These are phyloP conservation scores for Monosporascus sp. DNA, from an alignment of 2,329 filamentous ascomycete species.

Conservation along the genomic window DNA sequence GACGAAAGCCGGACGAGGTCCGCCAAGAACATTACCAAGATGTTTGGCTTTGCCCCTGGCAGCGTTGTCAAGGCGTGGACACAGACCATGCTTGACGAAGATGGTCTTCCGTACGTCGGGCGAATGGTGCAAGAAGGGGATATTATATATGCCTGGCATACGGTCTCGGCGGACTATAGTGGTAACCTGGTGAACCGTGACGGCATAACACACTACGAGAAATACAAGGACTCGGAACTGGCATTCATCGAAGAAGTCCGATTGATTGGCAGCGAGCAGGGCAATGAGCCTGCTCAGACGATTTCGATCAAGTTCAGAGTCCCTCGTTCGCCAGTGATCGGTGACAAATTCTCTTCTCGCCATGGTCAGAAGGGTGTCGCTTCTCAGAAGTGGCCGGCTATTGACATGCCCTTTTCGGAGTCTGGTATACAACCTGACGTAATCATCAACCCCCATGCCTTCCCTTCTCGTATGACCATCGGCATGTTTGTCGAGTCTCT, in stretches of 20 bases:
- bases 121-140: conserved; percentile 74
- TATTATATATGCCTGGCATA: conserved; percentile 84
- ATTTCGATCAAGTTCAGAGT: conserved; percentile 91
- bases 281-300: conserved; percentile 76
- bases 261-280: conserved; percentile 78
- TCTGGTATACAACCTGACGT: conserved; percentile 94
- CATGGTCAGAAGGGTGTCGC: conserved; percentile 98
- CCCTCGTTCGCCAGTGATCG: conserved; percentile 84
- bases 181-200: conserved; percentile 81
- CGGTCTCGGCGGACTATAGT: conserved; percentile 72
- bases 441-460: conserved; percentile 99
- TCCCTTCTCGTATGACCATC: conserved; percentile 99
- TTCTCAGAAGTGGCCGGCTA: conserved; percentile 89
- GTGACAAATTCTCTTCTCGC: conserved; percentile 97
- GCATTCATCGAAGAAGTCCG: conserved; percentile 92
- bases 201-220: conserved; percentile 78
- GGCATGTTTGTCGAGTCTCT: conserved; percentile 98
- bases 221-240: conserved; percentile 88
- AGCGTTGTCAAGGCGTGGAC: conserved; percentile 65
- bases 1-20: conserved; percentile 67
- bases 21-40: conserved; percentile 65
- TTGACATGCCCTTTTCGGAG: conserved; percentile 96
- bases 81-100: conserved; percentile 71
- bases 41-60: conserved; percentile 86
- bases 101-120: conserved; percentile 80